Conservation (phyloP, 2,329 filamentous ascomycete genomes). For the Chaetomiaceae sp. region DNA sequence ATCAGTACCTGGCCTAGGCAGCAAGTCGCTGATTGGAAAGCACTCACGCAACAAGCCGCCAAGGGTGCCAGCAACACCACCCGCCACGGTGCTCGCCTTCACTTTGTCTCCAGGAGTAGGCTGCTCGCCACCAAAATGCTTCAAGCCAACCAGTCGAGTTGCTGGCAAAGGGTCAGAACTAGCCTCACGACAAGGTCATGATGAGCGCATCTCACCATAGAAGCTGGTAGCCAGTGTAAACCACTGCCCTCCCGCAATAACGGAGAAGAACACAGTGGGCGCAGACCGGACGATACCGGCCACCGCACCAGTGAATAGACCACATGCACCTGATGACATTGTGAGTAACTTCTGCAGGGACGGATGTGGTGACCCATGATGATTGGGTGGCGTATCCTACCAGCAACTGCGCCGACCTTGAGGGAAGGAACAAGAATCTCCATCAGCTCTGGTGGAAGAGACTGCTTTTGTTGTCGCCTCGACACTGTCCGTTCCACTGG, state of each 20-base stretch:
- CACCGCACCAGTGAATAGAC: slow-evolving; percentile 61
- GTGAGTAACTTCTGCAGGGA: background rate
- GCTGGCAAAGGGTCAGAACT: slow-evolving; percentile 35
- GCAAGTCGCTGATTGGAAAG: background rate
- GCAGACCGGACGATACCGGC: slow-evolving; percentile 66
- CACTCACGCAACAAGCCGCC: slow-evolving; percentile 51
- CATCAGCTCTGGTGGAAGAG: slow-evolving; percentile 40
- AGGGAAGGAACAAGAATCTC: slow-evolving; percentile 47
- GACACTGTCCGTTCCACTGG: no score
- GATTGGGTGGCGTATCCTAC: slow-evolving; percentile 36
- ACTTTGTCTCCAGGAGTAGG: slow-evolving; percentile 56
- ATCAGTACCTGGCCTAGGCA: slow-evolving; percentile 11
- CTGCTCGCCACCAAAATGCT: slow-evolving; percentile 46
- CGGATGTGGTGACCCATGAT: background rate
- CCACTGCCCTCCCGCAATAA: slow-evolving; percentile 74
- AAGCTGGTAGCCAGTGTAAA: slow-evolving; percentile 72
- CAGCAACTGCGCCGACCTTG: slow-evolving; percentile 55
- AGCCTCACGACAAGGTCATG: background rate
- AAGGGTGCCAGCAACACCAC: slow-evolving; percentile 62
- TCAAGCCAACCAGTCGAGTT: slow-evolving; percentile 44
- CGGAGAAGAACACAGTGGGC: slow-evolving; percentile 65
- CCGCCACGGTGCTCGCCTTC: slow-evolving; percentile 65
- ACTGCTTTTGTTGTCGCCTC: slow-evolving; percentile 1
- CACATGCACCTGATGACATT: slow-evolving; percentile 47
- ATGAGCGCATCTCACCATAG: slow-evolving; percentile 53